These are phyloP conservation scores for Alternaria sp. DNA, from an alignment of 2,329 filamentous ascomycete genomes.

Conservation along the genomic window DNA sequence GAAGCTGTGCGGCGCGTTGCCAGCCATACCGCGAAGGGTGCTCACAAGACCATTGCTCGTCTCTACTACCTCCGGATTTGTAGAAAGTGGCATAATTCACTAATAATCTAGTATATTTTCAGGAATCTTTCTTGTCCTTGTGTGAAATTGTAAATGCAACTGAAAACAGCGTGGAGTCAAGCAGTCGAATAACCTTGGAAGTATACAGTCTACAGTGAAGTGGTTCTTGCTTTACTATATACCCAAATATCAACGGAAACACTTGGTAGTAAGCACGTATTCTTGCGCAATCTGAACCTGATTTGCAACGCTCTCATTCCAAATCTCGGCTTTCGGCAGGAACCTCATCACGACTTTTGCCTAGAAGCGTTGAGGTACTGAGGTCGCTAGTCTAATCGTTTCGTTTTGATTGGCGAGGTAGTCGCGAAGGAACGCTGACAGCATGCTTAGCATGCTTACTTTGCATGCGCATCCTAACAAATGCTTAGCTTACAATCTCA, in stretches of 20 bases:
- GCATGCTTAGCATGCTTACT: slow-evolving; percentile 38
- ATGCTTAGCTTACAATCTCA: not conserved
- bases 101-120: not conserved
- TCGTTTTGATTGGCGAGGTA: slow-evolving; percentile 19
- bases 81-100: slow-evolving; percentile 43
- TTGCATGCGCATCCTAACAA: slow-evolving; percentile 2
- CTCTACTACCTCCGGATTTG: slow-evolving; percentile 33
- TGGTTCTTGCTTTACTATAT: not conserved
- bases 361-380: not conserved
- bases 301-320: not conserved
- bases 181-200: not conserved
- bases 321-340: not conserved
- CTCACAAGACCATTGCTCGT: slow-evolving; percentile 41
- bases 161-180: not conserved
- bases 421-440: slow-evolving; percentile 21
- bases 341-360: not conserved
- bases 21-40: slow-evolving; percentile 36
- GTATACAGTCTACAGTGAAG: not conserved
- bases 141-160: not conserved
- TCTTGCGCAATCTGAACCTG: not conserved
- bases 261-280: not conserved
- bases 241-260: not conserved
- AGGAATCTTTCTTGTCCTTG: no score
- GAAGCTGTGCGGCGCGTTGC: slow-evolving; percentile 31
- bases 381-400: slow-evolving; percentile 23